Evolutionary conservation across 106 monocot species (phyloP).

Genomic region (Platanthera guangdongensis): DNA sequence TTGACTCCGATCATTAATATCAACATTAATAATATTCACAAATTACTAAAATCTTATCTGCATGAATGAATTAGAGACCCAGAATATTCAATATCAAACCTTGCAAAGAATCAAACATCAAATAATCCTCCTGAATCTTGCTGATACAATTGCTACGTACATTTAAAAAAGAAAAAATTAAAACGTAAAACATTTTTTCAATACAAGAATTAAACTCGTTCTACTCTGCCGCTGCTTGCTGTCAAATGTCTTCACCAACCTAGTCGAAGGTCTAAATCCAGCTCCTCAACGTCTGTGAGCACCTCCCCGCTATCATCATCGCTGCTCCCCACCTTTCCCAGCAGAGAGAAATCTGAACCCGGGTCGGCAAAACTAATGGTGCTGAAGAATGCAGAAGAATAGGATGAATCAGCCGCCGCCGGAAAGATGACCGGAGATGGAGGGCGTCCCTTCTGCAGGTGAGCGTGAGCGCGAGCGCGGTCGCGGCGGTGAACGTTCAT

Average conservation of each 20-base stretch:
- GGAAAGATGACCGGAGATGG: background rate
- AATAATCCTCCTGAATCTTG: too few relatives aligned
- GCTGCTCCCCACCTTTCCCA: background rate
- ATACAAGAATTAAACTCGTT: too few relatives aligned
- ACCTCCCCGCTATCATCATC: background rate
- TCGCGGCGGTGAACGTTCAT: slow-evolving; percentile 41
- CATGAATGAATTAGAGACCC: too few relatives aligned
- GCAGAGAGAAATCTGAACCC: background rate
- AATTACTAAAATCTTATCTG: too few relatives aligned
- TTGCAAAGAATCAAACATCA: too few relatives aligned
- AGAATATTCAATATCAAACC: too few relatives aligned
- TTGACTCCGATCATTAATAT: too few relatives aligned
- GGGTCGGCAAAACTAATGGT: background rate
- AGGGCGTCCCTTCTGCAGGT: background rate
- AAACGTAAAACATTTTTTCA: too few relatives aligned
- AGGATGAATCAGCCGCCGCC: background rate
- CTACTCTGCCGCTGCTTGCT: too few relatives aligned
- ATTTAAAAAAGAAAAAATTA: too few relatives aligned
- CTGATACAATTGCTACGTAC: too few relatives aligned
- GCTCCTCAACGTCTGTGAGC: background rate
- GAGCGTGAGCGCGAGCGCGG: slow-evolving; percentile 21
- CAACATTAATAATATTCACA: too few relatives aligned
- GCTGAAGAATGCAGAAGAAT: background rate
- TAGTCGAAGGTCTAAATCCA: slow-evolving; percentile 3
- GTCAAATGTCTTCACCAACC: background rate